These are phyloP conservation scores for Penicillium sclerotigenum DNA, from an alignment of 2,329 filamentous ascomycete species.

Conservation along the genomic window DNA sequence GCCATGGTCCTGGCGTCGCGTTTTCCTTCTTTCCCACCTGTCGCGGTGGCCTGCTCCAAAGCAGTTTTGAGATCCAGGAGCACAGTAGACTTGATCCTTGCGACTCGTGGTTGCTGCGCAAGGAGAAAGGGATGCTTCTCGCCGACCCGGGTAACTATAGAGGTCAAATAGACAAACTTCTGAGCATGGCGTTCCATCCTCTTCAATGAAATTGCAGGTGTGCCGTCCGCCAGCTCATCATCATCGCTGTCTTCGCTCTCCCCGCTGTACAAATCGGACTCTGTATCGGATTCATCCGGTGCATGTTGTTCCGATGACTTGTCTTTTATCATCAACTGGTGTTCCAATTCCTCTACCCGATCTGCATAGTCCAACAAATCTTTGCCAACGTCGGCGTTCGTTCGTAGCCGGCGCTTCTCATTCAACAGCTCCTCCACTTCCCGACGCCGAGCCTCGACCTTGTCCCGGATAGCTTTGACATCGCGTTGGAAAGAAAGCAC, in stretches of 20 bases:
- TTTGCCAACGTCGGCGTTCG: slow-evolving; percentile 61
- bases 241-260: slow-evolving; percentile 38
- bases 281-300: slow-evolving; percentile 29
- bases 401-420: slow-evolving; percentile 65
- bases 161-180: slow-evolving; percentile 57
- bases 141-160: slow-evolving; percentile 51
- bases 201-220: slow-evolving; percentile 38
- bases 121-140: slow-evolving; percentile 61
- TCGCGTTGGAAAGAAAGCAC: slow-evolving; percentile 81
- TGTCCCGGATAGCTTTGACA: slow-evolving; percentile 67
- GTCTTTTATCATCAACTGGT: slow-evolving; percentile 64
- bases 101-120: slow-evolving; percentile 55
- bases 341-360: slow-evolving; percentile 59
- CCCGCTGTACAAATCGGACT: slow-evolving; percentile 36
- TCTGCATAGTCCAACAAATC: slow-evolving; percentile 46
- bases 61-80: slow-evolving; percentile 63
- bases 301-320: slow-evolving; percentile 19
- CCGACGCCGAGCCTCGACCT: slow-evolving; percentile 60
- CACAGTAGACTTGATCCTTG: slow-evolving; percentile 59
- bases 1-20: slow-evolving; percentile 48
- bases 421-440: slow-evolving; percentile 62
- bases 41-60: slow-evolving; percentile 54
- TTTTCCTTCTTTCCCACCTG: slow-evolving; percentile 32
- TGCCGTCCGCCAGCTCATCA: slow-evolving; percentile 41
- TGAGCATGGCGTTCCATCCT: slow-evolving; percentile 56